Conservation (phyloP, 371 early-diverging fungal species). For the Mucor circinelloides region DNA sequence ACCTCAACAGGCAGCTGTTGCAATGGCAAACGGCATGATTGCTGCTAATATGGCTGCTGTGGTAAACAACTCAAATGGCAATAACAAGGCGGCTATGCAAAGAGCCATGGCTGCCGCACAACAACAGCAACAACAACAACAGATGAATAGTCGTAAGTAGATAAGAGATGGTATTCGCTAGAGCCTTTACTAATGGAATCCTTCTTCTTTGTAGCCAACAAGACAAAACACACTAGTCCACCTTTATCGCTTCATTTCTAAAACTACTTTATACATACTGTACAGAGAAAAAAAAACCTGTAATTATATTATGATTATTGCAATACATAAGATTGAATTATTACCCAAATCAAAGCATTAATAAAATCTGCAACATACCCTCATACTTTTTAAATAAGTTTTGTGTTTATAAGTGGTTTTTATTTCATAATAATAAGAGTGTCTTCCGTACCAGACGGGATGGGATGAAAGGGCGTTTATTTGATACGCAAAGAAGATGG, state of each 20-base stretch:
- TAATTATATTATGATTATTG: not conserved
- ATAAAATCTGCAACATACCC: not conserved
- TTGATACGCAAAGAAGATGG: constrained; percentile 20
- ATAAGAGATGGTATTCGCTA: not conserved
- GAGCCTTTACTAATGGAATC: not conserved
- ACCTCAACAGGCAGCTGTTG: constrained; percentile 47
- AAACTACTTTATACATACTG: not conserved
- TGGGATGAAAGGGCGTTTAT: not conserved
- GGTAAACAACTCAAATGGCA: constrained; percentile 26
- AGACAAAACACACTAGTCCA: constrained; percentile 14
- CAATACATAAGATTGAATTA: not conserved
- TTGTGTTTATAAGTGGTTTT: too few species aligned
- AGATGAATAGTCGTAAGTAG: constrained; percentile 9
- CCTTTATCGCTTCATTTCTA: constrained; percentile 24
- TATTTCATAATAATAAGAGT: not conserved
- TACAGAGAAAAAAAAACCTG: not conserved
- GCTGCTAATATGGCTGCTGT: constrained; percentile 51
- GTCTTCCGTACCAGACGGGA: not conserved
- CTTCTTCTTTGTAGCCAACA: constrained; percentile 8
- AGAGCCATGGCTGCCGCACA: constrained; percentile 42
- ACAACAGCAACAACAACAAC: constrained; percentile 22
- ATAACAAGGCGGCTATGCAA: constrained; percentile 38
- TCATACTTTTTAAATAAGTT: not conserved
- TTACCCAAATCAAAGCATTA: not conserved
- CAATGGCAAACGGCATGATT: constrained; percentile 54